Percentiles rank a stretch among this genome's conserved stretches.
Conservation (phyloP, 1,284 basidiomycete genomes). For the Cystobasidium pallidum region DNA sequence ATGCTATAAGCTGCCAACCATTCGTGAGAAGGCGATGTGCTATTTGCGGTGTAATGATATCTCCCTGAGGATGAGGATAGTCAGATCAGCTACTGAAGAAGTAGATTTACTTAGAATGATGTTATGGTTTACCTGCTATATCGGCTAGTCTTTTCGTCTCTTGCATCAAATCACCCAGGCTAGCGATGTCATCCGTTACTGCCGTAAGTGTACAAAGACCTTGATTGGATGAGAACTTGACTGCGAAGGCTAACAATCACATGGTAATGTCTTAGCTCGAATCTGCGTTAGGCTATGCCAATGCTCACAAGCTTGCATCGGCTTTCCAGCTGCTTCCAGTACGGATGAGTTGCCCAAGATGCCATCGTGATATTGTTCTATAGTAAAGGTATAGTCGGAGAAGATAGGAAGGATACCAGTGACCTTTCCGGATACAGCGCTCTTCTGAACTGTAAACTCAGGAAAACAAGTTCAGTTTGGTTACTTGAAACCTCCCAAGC, state of each 20-base stretch:
- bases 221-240: slow-evolving; percentile 1
- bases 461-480: too few species aligned
- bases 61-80: neutral
- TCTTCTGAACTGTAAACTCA: neutral
- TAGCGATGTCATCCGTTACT: slow-evolving; percentile 12
- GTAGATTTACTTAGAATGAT: neutral
- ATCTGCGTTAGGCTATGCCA: neutral
- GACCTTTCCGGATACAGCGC: neutral
- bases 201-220: neutral
- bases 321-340: slow-evolving; percentile 34
- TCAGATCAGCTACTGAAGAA: neutral
- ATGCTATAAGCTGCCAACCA: slow-evolving; percentile 25
- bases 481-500: neutral
- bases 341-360: neutral
- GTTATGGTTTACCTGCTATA: slow-evolving; percentile 18
- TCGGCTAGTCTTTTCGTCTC: slow-evolving; percentile 24
- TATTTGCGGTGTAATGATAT: slow-evolving; percentile 1
- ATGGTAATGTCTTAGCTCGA: neutral
- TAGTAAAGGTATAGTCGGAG: slow-evolving; percentile 21
- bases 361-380: slow-evolving; percentile 25
- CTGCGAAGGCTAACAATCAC: neutral
- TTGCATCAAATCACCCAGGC: slow-evolving; percentile 23
- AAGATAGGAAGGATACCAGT: slow-evolving; percentile 35
- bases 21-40: slow-evolving; percentile 14
- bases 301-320: slow-evolving; percentile 24